phyloP scores from a whole-genome alignment of 495 filamentous ascomycete genomes.

The Trichocladium uniseriatum region DNA sequence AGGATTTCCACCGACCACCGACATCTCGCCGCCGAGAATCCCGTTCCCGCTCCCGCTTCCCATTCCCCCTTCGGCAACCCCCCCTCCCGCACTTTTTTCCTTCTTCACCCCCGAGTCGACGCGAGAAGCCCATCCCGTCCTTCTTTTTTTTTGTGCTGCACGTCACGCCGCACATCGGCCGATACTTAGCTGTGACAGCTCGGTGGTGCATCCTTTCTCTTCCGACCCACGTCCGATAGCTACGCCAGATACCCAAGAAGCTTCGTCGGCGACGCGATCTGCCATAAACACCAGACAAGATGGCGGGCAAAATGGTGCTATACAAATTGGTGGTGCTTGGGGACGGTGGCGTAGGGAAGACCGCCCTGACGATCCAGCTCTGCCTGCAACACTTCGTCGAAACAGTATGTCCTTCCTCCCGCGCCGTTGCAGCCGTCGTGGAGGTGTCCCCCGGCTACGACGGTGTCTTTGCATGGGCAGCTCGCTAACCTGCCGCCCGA shows the following conservation, averaged over 20 bases:
- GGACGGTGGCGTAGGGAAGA: slow-evolving; percentile 74
- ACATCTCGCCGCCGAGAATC: slow-evolving; percentile 9
- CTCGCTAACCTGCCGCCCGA: slow-evolving; percentile 17
- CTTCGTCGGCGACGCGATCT: slow-evolving; percentile 9
- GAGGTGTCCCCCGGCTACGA: neutral
- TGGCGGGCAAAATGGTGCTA: slow-evolving; percentile 79
- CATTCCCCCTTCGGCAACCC: neutral
- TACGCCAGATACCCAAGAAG: neutral
- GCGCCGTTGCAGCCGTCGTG: too few species aligned
- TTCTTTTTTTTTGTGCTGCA: neutral
- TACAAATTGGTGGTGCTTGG: slow-evolving; percentile 98
- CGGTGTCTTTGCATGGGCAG: slow-evolving; percentile 1
- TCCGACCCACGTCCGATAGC: slow-evolving; percentile 3
- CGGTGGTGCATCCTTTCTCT: slow-evolving; percentile 2
- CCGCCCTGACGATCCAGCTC: slow-evolving; percentile 94
- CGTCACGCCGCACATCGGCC: slow-evolving; percentile 7
- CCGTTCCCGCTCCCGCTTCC: neutral
- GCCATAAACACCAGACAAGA: slow-evolving; percentile 23
- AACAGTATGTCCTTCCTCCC: slow-evolving; percentile 34
- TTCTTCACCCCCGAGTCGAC: neutral
- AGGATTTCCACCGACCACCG: slow-evolving; percentile 9
- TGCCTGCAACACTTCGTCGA: slow-evolving; percentile 54
- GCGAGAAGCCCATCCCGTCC: neutral
- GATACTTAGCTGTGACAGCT: slow-evolving; percentile 9
- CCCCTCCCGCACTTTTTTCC: neutral